phyloP scores from a whole-genome alignment of 208 protist species.

The Acanthamoeba culbertsoni region DNA sequence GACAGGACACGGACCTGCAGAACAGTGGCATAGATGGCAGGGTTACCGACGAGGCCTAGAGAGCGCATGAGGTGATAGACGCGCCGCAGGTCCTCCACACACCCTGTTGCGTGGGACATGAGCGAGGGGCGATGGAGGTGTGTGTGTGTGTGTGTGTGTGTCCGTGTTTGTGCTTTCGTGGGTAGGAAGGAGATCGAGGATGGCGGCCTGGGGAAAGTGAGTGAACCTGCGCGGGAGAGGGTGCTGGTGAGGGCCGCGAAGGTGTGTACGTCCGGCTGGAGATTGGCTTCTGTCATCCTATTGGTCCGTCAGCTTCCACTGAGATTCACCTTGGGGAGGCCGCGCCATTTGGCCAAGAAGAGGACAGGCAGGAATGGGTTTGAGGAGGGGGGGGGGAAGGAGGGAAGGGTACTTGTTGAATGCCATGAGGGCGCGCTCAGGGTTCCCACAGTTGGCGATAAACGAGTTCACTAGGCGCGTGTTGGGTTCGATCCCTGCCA shows the following conservation, averaged over 20 bases:
- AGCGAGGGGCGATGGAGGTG: background rate
- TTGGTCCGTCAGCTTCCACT: background rate
- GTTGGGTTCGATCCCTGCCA: background rate
- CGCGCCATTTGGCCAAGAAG: too few species aligned
- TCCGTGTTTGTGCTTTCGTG: background rate
- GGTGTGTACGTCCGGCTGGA: background rate
- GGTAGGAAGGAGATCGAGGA: background rate
- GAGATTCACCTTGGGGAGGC: too few species aligned
- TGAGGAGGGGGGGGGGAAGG: background rate
- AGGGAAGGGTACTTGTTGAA: background rate
- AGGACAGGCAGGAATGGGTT: background rate
- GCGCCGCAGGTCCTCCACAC: background rate
- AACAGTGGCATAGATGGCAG: background rate
- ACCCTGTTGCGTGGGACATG: background rate
- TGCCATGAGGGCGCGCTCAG: background rate
- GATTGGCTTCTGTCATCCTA: slow-evolving; percentile 1
- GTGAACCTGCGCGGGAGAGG: background rate
- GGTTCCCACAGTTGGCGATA: background rate
- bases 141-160: background rate
- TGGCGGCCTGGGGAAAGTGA: background rate
- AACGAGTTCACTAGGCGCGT: slow-evolving; percentile 15
- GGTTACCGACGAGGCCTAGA: background rate
- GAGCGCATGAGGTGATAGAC: background rate
- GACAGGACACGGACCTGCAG: background rate
- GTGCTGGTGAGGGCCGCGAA: background rate